Conservation (phyloP, 2,329 filamentous ascomycete genomes). For the Pyricularia grisea region DNA sequence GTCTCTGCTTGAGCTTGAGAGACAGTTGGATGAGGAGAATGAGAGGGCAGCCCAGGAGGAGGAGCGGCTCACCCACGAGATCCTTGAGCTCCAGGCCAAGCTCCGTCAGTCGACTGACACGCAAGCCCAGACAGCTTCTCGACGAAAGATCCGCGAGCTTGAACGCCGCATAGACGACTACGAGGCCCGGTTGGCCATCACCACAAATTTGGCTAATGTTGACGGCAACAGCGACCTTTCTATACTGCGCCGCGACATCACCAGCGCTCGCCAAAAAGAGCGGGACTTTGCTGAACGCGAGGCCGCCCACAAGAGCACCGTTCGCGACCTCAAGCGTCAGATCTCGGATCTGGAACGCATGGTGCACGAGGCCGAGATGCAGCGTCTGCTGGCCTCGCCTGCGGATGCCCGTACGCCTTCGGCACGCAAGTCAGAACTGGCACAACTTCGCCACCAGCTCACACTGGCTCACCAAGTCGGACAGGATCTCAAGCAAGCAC, state of each 20-base stretch:
- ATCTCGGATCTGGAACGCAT: slow-evolving; percentile 59
- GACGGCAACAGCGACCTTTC: slow-evolving; percentile 46
- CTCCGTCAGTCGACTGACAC: slow-evolving; percentile 36
- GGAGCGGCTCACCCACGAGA: slow-evolving; percentile 46
- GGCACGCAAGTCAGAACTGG: slow-evolving; percentile 45
- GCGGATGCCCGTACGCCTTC: slow-evolving; percentile 35
- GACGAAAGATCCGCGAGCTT: slow-evolving; percentile 55
- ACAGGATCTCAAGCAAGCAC: slow-evolving; percentile 40
- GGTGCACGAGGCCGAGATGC: slow-evolving; percentile 54
- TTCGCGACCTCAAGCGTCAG: slow-evolving; percentile 55
- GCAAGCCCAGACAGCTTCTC: slow-evolving; percentile 47
- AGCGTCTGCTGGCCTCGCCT: slow-evolving; percentile 34
- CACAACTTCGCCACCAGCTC: slow-evolving; percentile 51
- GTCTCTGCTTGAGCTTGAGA: slow-evolving; percentile 50
- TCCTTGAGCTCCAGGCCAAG: slow-evolving; percentile 39
- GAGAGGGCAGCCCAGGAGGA: slow-evolving; percentile 59
- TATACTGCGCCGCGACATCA: slow-evolving; percentile 52
- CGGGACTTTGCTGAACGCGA: slow-evolving; percentile 58
- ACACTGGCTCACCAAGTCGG: slow-evolving; percentile 49
- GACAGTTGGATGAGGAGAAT: slow-evolving; percentile 55
- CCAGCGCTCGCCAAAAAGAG: slow-evolving; percentile 56
- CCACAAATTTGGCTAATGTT: slow-evolving; percentile 18
- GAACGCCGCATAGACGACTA: slow-evolving; percentile 51
- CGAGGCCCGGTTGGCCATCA: slow-evolving; percentile 30
- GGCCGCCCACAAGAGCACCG: slow-evolving; percentile 48